Conservation (phyloP, 129 eudicot genomes). For the Saussurea involucrata region DNA sequence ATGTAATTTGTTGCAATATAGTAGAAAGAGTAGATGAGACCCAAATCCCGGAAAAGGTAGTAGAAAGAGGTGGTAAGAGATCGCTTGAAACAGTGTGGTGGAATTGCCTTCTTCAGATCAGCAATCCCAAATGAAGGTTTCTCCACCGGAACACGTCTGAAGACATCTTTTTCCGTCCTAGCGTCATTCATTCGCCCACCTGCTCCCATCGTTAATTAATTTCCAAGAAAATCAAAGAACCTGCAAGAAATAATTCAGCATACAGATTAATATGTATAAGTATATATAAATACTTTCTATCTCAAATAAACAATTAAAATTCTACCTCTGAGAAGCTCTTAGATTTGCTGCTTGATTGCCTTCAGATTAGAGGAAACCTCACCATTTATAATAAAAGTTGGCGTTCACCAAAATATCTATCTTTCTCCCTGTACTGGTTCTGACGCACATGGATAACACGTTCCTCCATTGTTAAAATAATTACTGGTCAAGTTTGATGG, state of each 20-base stretch:
- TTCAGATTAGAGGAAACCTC: not conserved
- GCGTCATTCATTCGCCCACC: constrained; percentile 32
- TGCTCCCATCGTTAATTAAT: constrained; percentile 25
- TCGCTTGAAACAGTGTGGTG: constrained; percentile 40
- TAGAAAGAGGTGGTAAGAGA: constrained; percentile 23
- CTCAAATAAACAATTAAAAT: not conserved
- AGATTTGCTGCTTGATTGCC: not conserved
- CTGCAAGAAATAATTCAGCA: not conserved
- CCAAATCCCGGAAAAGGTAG: constrained; percentile 18
- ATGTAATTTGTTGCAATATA: constrained; percentile 30
- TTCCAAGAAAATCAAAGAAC: not conserved
- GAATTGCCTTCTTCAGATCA: constrained; percentile 38
- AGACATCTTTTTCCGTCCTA: not conserved
- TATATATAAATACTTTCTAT: not conserved
- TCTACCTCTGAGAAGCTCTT: not conserved
- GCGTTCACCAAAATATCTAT: not conserved
- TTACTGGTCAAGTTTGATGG: not conserved
- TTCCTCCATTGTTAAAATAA: not conserved
- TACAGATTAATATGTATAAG: not conserved
- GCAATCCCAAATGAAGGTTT: constrained; percentile 25
- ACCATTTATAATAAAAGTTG: not conserved
- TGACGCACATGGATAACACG: not conserved
- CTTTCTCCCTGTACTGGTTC: too few relatives aligned
- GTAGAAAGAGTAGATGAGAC: constrained; percentile 17
- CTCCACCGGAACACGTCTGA: constrained; percentile 26